Base-by-base conservation (phyloP, 1,284 basidiomycete species). In the Pulchroboletus neoregius region DNA sequence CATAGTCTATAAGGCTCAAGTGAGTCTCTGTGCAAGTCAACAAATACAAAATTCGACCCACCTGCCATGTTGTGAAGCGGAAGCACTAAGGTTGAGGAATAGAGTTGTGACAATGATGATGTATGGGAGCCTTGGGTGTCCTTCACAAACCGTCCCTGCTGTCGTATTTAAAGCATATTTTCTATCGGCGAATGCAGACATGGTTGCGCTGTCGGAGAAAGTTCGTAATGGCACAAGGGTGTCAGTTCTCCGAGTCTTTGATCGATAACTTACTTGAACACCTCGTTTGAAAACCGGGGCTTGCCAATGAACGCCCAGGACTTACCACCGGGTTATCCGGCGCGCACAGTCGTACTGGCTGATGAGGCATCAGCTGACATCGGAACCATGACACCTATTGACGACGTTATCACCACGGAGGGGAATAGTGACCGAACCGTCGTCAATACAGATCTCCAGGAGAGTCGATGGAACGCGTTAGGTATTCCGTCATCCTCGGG, bases 1-100 rank as follows among this genome's bases (percentile, higher is more conserved):
- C 55, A 53, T 68, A 68, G 49, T 61, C 76, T 76, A 52, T 3
- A 45, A 8, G 8, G n/a, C 22, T 16, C 9, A 9, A 7, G 32
- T 63, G 16, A 66, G 52, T 39, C 20, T 27, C 22, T 32, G 6
- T 28, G 9, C 6, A 6, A 13, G 10, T n/a, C 3, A 31, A 45
- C 0, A 28, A 36, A 13, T 12, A 31, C 5, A 4, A 27, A 18
- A 15, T 18, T 27, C 9, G 30, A 58, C 63, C 13, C 10, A 65
- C 63, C 8, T 12, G 13, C 9, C 60, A 66, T 66, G 5, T 36
- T 45, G 10, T 34, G 18, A 38, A 39, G 26, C 20, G 13, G 24
- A 34, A 35, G 20, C 46, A 30, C 20, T 16, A 23, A 34, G 20
- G 8, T 33, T 15, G 28, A 41, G 40, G 40, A 30, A 27, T 31